A percentile compares a stretch with the other conserved stretches of the same genome.
Evolutionary conservation across 2,329 filamentous ascomycete species (phyloP).

Genomic region (Colletotrichum brevisporum): DNA sequence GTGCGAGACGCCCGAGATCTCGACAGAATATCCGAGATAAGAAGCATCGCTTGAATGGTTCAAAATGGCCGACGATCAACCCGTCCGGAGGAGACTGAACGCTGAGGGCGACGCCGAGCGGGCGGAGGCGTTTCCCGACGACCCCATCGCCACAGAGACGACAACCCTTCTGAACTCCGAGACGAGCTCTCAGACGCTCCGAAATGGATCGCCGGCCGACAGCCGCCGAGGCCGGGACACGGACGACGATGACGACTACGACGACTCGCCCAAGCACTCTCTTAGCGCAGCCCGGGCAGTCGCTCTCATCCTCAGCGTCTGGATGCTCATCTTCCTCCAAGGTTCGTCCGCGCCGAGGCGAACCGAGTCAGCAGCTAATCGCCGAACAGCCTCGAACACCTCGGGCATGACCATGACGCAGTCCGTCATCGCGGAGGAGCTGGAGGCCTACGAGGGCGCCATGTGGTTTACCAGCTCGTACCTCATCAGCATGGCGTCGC

Average conservation of each 20-base stretch:
- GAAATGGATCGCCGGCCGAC: slow-evolving; percentile 25
- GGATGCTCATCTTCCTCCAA: slow-evolving; percentile 72
- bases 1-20: slow-evolving; percentile 20
- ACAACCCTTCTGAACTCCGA: slow-evolving; percentile 39
- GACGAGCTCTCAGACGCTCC: slow-evolving; percentile 34
- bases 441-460: slow-evolving; percentile 79
- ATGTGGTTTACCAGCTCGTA: slow-evolving; percentile 89
- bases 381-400: slow-evolving; percentile 73
- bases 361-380: slow-evolving; percentile 10
- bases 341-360: slow-evolving; percentile 53
- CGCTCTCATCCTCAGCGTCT: slow-evolving; percentile 67
- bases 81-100: slow-evolving; percentile 8
- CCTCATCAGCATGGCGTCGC: slow-evolving; percentile 72
- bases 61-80: slow-evolving; percentile 22
- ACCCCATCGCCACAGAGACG: slow-evolving; percentile 36
- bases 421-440: slow-evolving; percentile 80
- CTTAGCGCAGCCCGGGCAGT: slow-evolving; percentile 52
- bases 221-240: slow-evolving; percentile 26
- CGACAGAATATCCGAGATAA: slow-evolving; percentile 12
- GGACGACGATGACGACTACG: slow-evolving; percentile 26
- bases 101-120: background rate
- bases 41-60: slow-evolving; percentile 22
- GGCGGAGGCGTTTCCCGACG: slow-evolving; percentile 10
- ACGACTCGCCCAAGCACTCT: slow-evolving; percentile 40
- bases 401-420: slow-evolving; percentile 87